A percentile compares a stretch with the other conserved stretches of the same genome.
phyloP scores from a whole-genome alignment of 192 early-diverging fungal species.

The Chytriomyces hyalinus region DNA sequence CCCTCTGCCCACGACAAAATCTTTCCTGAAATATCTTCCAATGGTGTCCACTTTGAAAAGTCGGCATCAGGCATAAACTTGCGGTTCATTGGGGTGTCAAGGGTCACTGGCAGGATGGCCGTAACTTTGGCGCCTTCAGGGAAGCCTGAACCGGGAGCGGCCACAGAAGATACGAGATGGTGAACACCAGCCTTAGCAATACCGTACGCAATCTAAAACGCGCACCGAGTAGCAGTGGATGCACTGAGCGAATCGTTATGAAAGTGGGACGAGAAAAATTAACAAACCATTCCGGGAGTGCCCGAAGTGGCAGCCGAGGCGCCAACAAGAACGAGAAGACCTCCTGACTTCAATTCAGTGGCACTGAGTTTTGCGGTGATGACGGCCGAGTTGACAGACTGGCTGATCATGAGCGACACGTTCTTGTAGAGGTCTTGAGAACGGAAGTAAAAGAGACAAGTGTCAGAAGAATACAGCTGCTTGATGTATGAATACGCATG shows the following conservation, averaged over 20 bases:
- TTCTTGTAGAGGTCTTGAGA: slow-evolving; percentile 61
- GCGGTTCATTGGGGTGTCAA: slow-evolving; percentile 93
- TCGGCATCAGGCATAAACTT: slow-evolving; percentile 85
- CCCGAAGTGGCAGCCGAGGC: slow-evolving; percentile 72
- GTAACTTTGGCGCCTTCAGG: slow-evolving; percentile 69
- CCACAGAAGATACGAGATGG: slow-evolving; percentile 80
- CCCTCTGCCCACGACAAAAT: slow-evolving; percentile 66
- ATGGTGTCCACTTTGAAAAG: slow-evolving; percentile 83
- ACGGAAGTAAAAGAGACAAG: background rate
- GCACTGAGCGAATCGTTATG: slow-evolving; percentile 35
- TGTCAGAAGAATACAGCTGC: background rate
- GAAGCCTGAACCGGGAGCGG: slow-evolving; percentile 74
- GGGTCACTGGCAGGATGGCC: slow-evolving; percentile 66
- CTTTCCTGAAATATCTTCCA: slow-evolving; percentile 71
- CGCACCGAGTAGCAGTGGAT: background rate
- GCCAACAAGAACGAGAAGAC: slow-evolving; percentile 81
- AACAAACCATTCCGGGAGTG: slow-evolving; percentile 66
- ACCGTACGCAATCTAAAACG: slow-evolving; percentile 81
- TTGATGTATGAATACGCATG: background rate
- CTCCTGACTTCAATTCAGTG: slow-evolving; percentile 67
- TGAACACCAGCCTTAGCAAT: slow-evolving; percentile 93
- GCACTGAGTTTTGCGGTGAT: slow-evolving; percentile 85
- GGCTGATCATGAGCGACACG: slow-evolving; percentile 77
- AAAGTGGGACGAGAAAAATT: background rate
- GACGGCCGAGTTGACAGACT: slow-evolving; percentile 81